These are phyloP conservation scores for Echites panduratus DNA, from an alignment of 257 asterid genomes.

Conservation along the genomic window DNA sequence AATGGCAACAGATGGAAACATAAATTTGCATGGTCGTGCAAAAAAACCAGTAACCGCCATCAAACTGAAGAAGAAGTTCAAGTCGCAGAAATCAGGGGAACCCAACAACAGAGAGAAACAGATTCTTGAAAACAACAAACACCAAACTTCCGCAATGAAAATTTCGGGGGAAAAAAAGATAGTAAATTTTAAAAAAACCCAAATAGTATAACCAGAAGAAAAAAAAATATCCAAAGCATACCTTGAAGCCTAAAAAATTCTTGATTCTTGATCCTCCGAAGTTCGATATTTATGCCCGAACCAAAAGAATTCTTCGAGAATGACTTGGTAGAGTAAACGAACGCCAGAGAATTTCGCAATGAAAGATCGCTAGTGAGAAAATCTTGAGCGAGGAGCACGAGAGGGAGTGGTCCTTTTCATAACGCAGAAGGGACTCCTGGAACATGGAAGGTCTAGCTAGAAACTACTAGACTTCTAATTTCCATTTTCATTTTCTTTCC, in stretches of 20 bases:
- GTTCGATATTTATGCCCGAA: not conserved
- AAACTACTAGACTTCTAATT: slow-evolving; percentile 14
- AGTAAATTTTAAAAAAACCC: not conserved
- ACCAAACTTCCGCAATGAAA: not conserved
- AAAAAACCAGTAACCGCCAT: not conserved
- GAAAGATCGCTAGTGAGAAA: not conserved
- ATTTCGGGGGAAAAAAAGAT: no score
- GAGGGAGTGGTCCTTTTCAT: slow-evolving; percentile 5
- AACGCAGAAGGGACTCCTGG: slow-evolving; percentile 10
- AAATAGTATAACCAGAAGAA: not conserved
- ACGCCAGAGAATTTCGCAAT: not conserved
- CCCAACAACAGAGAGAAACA: not conserved
- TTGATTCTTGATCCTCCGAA: not conserved
- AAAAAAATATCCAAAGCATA: not conserved
- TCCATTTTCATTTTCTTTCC: no score
- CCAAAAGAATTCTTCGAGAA: not conserved
- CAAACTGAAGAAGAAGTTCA: not conserved
- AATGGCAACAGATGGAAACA: not conserved
- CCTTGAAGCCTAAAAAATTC: not conserved
- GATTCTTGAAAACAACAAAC: not conserved
- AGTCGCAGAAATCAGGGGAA: not conserved
- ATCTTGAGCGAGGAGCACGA: not conserved
- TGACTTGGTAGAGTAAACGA: not conserved
- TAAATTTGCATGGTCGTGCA: not conserved
- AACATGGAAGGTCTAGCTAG: slow-evolving; percentile 16